A percentile compares a stretch with the other conserved stretches of the same genome.
phyloP scores from a whole-genome alignment of 169 alveolate genomes.

The Blepharisma undulans region DNA sequence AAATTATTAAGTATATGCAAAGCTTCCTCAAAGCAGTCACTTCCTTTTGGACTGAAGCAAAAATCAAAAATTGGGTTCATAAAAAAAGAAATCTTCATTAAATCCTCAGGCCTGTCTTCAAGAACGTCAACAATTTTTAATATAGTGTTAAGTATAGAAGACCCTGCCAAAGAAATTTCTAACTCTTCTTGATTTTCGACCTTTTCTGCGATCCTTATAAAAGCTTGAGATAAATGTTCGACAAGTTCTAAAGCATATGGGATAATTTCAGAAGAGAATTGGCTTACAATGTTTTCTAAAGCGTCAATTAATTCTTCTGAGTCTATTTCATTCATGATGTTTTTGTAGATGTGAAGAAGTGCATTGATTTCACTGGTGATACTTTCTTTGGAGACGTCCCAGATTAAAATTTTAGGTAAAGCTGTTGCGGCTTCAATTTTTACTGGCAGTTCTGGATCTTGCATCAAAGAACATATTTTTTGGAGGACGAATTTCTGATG shows the following conservation, averaged over 20 bases:
- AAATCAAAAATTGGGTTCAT: constrained; percentile 4
- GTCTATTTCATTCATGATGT: constrained; percentile 79
- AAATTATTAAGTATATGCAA: constrained; percentile 2
- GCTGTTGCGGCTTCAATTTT: constrained; percentile 72
- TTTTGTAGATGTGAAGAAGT: constrained; percentile 60
- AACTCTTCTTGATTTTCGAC: background rate
- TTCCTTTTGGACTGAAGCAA: constrained; percentile 2
- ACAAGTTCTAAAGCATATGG: constrained; percentile 20
- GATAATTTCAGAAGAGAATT: background rate
- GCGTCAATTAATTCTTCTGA: constrained; percentile 77
- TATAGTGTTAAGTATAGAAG: constrained; percentile 15
- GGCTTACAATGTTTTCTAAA: constrained; percentile 53
- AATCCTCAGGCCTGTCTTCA: constrained; percentile 9
- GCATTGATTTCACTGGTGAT: constrained; percentile 61
- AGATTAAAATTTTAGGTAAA: constrained; percentile 50
- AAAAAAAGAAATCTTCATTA: background rate
- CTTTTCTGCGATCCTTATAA: background rate
- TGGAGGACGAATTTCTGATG: constrained; percentile 47
- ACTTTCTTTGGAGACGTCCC: constrained; percentile 45
- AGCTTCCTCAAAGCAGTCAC: constrained; percentile 20
- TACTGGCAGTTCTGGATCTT: constrained; percentile 69
- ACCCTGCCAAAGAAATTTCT: constrained; percentile 20
- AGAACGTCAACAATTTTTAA: background rate
- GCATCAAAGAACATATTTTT: constrained; percentile 37
- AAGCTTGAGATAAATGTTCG: background rate